These are phyloP conservation scores for Lithohypha guttulata DNA, from an alignment of 2,329 filamentous ascomycete genomes.

Conservation along the genomic window DNA sequence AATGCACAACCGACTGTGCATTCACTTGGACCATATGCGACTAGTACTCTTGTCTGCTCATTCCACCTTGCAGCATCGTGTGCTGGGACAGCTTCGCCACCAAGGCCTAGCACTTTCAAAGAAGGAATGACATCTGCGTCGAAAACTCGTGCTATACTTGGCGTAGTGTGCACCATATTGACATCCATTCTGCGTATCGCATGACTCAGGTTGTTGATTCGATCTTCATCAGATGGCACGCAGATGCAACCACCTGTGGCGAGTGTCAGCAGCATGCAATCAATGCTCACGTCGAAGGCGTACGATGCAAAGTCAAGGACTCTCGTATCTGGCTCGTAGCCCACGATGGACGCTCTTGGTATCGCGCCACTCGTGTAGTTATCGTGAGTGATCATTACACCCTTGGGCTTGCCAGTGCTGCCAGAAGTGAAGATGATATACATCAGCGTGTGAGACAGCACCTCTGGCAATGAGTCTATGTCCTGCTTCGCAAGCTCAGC, in stretches of 20 bases:
- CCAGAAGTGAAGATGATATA: slow-evolving; percentile 30
- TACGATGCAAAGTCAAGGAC: slow-evolving; percentile 35
- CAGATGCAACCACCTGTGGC: slow-evolving; percentile 37
- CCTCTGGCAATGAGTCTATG: slow-evolving; percentile 15
- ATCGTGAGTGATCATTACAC: slow-evolving; percentile 28
- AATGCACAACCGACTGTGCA: slow-evolving; percentile 33
- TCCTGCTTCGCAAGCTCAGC: slow-evolving; percentile 10
- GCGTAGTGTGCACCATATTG: slow-evolving; percentile 47
- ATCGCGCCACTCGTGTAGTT: slow-evolving; percentile 27
- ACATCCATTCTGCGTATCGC: slow-evolving; percentile 42
- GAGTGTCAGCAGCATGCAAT: slow-evolving; percentile 30
- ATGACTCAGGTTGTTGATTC: slow-evolving; percentile 37
- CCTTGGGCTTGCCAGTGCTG: slow-evolving; percentile 24
- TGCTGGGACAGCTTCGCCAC: slow-evolving; percentile 22
- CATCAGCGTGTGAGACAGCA: slow-evolving; percentile 27
- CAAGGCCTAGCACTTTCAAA: slow-evolving; percentile 31
- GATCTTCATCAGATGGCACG: slow-evolving; percentile 34
- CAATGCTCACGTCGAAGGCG: slow-evolving; percentile 37
- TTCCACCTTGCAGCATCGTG: slow-evolving; percentile 21
- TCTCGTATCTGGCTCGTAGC: slow-evolving; percentile 25
- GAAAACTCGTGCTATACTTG: slow-evolving; percentile 44
- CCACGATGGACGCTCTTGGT: slow-evolving; percentile 41
- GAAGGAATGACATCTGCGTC: slow-evolving; percentile 35
- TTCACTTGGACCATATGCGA: slow-evolving; percentile 36
- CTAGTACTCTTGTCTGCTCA: slow-evolving; percentile 33